Conservation (phyloP, 164 flowering plant genomes). For the Chimonanthus salicifolius region DNA sequence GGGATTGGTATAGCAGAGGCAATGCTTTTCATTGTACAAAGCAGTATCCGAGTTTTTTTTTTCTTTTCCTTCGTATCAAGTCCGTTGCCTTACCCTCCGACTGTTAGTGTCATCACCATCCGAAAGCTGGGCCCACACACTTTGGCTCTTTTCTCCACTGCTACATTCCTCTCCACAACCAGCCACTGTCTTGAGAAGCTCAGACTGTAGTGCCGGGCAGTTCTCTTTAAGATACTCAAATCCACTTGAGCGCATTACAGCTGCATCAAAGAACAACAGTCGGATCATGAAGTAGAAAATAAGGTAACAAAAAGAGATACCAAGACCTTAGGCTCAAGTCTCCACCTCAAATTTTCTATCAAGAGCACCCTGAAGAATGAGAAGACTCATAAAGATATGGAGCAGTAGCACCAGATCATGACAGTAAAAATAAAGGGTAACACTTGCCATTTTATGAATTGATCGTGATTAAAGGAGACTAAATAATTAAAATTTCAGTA, state of each 20-base stretch:
- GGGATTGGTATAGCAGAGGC: constrained; percentile 11
- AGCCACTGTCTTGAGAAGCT: constrained; percentile 69
- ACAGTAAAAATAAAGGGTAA: not conserved
- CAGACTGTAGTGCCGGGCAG: constrained; percentile 63
- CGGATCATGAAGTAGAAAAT: constrained; percentile 10
- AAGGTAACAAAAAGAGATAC: constrained; percentile 11
- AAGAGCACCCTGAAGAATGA: constrained; percentile 15
- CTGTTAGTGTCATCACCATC: constrained; percentile 71
- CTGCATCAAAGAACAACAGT: constrained; percentile 32
- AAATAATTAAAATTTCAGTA: no score
- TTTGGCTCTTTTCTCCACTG: constrained; percentile 61
- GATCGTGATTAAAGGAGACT: no score
- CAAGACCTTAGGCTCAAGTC: constrained; percentile 22
- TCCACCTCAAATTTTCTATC: constrained; percentile 14
- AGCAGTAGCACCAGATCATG: constrained; percentile 6
- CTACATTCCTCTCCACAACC: constrained; percentile 72
- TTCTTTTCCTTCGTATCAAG: constrained; percentile 26
- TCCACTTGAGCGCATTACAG: constrained; percentile 76
- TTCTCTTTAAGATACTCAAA: constrained; percentile 64
- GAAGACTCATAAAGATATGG: constrained; percentile 13
- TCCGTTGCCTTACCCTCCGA: constrained; percentile 62
- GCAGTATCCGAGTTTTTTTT: not conserved
- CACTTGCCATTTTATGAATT: no score
- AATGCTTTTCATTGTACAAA: constrained; percentile 17
- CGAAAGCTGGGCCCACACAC: constrained; percentile 63